Evolutionary conservation across 306 rosid species (phyloP).

Genomic region (Glycyrrhiza uralensis): DNA sequence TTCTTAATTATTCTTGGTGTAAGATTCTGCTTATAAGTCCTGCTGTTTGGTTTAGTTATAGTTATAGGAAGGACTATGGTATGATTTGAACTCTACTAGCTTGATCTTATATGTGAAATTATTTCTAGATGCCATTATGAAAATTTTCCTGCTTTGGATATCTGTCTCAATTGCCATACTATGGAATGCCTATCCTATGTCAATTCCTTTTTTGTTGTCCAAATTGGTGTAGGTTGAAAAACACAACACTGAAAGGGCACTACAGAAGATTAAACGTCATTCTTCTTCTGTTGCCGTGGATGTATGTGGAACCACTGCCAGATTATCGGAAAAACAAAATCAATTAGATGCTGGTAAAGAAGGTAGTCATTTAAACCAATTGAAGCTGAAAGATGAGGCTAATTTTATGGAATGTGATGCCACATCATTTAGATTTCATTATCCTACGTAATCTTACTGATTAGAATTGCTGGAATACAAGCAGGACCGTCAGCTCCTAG

Average conservation of each 20-base stretch:
- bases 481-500: constrained; percentile 46
- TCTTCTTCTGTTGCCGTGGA: constrained; percentile 45
- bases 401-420: constrained; percentile 34
- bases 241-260: constrained; percentile 59
- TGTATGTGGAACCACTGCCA: constrained; percentile 40
- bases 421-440: too few species aligned
- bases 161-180: background rate
- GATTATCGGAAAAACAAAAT: constrained; percentile 26
- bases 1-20: background rate
- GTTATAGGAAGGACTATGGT: background rate
- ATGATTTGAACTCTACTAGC: background rate
- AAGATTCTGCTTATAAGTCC: background rate
- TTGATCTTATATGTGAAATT: background rate
- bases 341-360: constrained; percentile 34
- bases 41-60: background rate
- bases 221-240: constrained; percentile 56
- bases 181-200: background rate
- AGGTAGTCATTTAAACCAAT: constrained; percentile 24
- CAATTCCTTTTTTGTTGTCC: constrained; percentile 11
- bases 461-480: constrained; percentile 2
- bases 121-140: background rate
- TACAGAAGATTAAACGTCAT: constrained; percentile 69
- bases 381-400: constrained; percentile 39
- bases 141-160: background rate
- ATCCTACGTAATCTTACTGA: background rate